Base-by-base conservation (phyloP, 2,329 filamentous ascomycete genomes). In the Scedosporium boydii region DNA sequence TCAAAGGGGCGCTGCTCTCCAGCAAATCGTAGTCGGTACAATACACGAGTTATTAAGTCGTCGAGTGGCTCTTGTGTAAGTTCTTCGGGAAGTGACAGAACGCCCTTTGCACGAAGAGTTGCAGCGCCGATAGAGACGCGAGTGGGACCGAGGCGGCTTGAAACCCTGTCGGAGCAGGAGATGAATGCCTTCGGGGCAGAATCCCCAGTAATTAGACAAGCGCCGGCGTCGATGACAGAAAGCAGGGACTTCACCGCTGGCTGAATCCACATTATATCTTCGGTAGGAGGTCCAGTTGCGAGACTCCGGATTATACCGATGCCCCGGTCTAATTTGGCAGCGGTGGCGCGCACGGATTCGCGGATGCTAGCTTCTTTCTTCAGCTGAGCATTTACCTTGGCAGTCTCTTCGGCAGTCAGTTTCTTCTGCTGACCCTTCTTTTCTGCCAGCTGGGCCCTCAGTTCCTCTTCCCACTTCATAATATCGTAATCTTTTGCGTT, bases 1-100 rank as follows among this genome's bases (percentile, higher is more conserved):
- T 99, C 95, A 68, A 99, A 92, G 0, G 93, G 92, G n/a, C 93
- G 86, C 73, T 98, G 93, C 72, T 98, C 95, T 60, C 90, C 89
- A 44, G 93, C 84, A 72, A 96, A 96, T 16, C 93, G 88, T 61
- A 99, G 79, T 58, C 93, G 88, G 73, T 98, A 98, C 4, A 99
- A 78, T 1, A 98, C 86, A 73, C 95, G 85, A 2, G 93, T 97
- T 12, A 96, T 82, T 12, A 98, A 83, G 63, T 88, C 86, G 62
- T 91, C 90, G 7, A 98, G 79, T n/a, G 89, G 85, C 71, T 98
- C 95, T 65, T 89, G 81, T 65, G 87, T 83, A 63, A 93, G 81
- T 60, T 89, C 85, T 10, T 87, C 82, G 0, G 90, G 82, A 3
- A 99, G 76, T 9, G 90, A 83, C 16, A 86, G 85, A 41, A 91